Evolutionary conservation across 148 eudicot species (phyloP).

Genomic region (Salicornia ramosissima): DNA sequence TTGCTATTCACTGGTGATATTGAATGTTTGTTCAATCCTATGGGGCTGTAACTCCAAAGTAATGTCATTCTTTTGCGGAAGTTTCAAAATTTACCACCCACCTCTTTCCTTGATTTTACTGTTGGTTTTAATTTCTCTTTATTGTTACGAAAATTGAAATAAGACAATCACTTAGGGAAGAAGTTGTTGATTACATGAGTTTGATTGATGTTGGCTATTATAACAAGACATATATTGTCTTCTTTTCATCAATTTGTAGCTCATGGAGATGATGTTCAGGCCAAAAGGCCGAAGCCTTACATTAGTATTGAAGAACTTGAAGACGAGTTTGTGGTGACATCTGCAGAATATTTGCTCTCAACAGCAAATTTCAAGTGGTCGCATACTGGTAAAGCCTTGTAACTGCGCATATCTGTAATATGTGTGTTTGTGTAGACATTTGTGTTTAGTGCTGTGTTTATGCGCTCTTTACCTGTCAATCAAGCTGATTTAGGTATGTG

Average conservation of each 20-base stretch:
- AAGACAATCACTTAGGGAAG: neutral
- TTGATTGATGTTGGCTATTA: neutral
- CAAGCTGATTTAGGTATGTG: neutral
- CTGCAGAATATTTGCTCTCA: conserved; percentile 78
- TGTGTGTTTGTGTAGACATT: neutral
- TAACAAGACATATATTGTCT: conserved; percentile 8
- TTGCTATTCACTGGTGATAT: neutral
- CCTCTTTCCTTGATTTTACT: neutral
- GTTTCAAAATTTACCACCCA: neutral
- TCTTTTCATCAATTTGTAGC: conserved; percentile 38
- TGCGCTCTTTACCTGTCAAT: neutral
- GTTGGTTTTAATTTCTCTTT: neutral
- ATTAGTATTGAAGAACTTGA: conserved; percentile 76
- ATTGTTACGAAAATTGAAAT: neutral
- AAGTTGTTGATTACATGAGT: neutral
- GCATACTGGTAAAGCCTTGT: conserved; percentile 47
- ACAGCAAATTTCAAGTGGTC: conserved; percentile 69
- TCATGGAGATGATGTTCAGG: conserved; percentile 33
- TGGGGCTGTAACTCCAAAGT: neutral
- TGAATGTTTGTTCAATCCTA: conserved; percentile 1
- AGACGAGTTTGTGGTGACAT: conserved; percentile 79
- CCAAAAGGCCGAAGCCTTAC: conserved; percentile 42
- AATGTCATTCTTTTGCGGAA: neutral
- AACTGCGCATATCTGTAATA: neutral
- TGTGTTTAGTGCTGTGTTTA: neutral